A percentile compares a stretch with the other conserved stretches of the same genome.
Conservation (phyloP, 2,329 filamentous ascomycete genomes). For the Colletotrichum liriopes region DNA sequence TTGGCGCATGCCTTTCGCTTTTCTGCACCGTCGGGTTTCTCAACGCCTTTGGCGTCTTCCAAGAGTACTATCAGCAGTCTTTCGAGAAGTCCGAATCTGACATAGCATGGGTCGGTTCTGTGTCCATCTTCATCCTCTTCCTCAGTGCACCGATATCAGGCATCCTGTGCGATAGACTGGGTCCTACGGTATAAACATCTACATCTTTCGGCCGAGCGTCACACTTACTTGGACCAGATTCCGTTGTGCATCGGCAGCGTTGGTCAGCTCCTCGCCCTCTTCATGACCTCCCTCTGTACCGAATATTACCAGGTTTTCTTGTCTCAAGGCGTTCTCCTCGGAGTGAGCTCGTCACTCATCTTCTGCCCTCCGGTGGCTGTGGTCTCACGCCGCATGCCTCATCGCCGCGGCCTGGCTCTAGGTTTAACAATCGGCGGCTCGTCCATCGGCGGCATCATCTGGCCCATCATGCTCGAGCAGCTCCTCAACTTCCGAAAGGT, state of each 20-base stretch:
- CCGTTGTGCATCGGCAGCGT: constrained; percentile 64
- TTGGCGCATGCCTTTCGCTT: constrained; percentile 45
- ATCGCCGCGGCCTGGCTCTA: constrained; percentile 49
- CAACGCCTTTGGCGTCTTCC: constrained; percentile 57
- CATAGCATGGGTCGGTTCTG: constrained; percentile 63
- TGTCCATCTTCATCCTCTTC: constrained; percentile 62
- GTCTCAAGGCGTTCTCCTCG: constrained; percentile 61
- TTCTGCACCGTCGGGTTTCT: constrained; percentile 52
- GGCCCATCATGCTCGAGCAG: constrained; percentile 36
- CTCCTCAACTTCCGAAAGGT: constrained; percentile 22
- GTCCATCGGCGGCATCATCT: constrained; percentile 46
- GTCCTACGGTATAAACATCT: constrained; percentile 58
- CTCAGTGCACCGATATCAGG: constrained; percentile 50
- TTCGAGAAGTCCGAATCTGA: constrained; percentile 30
- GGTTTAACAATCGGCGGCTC: constrained; percentile 53
- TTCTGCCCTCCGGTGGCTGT: constrained; percentile 57
- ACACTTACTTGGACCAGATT: constrained; percentile 56
- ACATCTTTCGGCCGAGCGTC: constrained; percentile 56
- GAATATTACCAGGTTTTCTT: constrained; percentile 62
- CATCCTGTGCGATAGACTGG: constrained; percentile 59
- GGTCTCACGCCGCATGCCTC: constrained; percentile 52
- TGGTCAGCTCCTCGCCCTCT: constrained; percentile 46
- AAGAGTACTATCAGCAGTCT: constrained; percentile 64
- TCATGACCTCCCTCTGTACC: constrained; percentile 29
- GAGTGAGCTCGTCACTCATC: constrained; percentile 59